Base-by-base conservation (phyloP, 2,329 filamentous ascomycete species). In the Pyrenophora teres region DNA sequence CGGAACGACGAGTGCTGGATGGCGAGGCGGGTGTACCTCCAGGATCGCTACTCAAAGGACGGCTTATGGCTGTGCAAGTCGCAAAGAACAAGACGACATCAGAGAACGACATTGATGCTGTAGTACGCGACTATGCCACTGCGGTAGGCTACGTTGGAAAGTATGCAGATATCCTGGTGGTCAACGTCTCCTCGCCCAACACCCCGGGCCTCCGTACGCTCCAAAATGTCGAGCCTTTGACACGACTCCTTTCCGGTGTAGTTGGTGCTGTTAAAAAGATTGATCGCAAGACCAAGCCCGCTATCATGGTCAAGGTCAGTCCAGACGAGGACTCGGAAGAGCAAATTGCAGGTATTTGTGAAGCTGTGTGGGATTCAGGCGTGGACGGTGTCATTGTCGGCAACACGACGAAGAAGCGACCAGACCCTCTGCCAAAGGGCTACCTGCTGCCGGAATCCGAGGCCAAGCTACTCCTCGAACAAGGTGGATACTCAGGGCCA, bases 101-200 rank as follows among this genome's bases (percentile, higher is more conserved):
- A 16, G 92, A 95, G 69, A 81, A 81, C 40, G 90, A 97, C 69
- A 87, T 96, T 54, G 83, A 88, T 36, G 92, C 92, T 27, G 88
- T 97, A 13, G 85, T 82, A 43, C 81, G 83, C 19, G 84, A 88
- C 64, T 97, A 97, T 70, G 89, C 94, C n/a, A 90, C 89, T 73
- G 96, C 93, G 65, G 92, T 97, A 3, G 81, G 88, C 47, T 82
- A 87, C 39, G 78, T 99, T 32, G 94, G 88, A 3, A 87, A 83
- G 43, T 99, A 96, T 70, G 92, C 94, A 9, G 94, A 99, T 67
- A 88, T 99, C 31, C 78, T 99, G n/a, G 93, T 97, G 6, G 94
- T 99, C 68, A 99, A 99, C 67, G 94, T 99, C 42, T 96, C 92
- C 68, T 95, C 90, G 64, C 94, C 94, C 19, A 99, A 99, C 76